These are phyloP conservation scores for Hypoxylon lienhwacheense DNA, from an alignment of 495 filamentous ascomycete genomes.

Conservation along the genomic window DNA sequence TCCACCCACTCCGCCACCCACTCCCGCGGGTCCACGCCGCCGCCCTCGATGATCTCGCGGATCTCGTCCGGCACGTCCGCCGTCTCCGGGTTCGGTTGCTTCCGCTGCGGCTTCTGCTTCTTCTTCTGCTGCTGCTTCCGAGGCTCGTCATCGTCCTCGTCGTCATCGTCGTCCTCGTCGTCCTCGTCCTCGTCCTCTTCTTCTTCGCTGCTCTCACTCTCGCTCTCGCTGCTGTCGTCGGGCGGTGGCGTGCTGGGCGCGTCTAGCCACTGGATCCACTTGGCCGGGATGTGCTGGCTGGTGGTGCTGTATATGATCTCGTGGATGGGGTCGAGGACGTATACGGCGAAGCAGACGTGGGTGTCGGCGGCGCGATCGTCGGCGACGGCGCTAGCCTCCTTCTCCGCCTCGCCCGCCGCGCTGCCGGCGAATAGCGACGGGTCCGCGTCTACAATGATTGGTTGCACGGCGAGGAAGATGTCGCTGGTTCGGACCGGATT, in stretches of 20 bases:
- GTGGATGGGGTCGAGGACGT: slow-evolving; percentile 91
- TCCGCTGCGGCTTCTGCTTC: too few species aligned
- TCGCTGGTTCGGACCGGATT: slow-evolving; percentile 92
- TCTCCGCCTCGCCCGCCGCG: slow-evolving; percentile 50
- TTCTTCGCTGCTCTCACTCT: too few species aligned
- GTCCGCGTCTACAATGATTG: slow-evolving; percentile 64
- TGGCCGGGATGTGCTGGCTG: slow-evolving; percentile 78
- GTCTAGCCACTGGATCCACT: slow-evolving; percentile 93
- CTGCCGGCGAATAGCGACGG: slow-evolving; percentile 66
- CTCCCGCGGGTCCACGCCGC: slow-evolving; percentile 91
- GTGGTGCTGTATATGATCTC: slow-evolving; percentile 82
- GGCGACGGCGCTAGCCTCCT: slow-evolving; percentile 53
- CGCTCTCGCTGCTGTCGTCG: slow-evolving; percentile 46
- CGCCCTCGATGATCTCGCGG: slow-evolving; percentile 78
- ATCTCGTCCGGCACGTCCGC: slow-evolving; percentile 75
- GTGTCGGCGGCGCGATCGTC: slow-evolving; percentile 54
- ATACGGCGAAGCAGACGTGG: slow-evolving; percentile 83
- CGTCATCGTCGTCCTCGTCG: too few species aligned
- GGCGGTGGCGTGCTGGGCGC: slow-evolving; percentile 61
- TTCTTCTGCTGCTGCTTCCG: too few species aligned
- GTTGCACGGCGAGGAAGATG: slow-evolving; percentile 93
- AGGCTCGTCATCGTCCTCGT: too few species aligned
- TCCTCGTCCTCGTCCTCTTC: too few species aligned
- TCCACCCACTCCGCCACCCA: slow-evolving; percentile 98
- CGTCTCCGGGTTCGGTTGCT: slow-evolving; percentile 29